Percentiles rank a stretch among this genome's conserved stretches.
Conservation (phyloP, 2,329 filamentous ascomycete genomes). For the Cladorrhinum sp. region DNA sequence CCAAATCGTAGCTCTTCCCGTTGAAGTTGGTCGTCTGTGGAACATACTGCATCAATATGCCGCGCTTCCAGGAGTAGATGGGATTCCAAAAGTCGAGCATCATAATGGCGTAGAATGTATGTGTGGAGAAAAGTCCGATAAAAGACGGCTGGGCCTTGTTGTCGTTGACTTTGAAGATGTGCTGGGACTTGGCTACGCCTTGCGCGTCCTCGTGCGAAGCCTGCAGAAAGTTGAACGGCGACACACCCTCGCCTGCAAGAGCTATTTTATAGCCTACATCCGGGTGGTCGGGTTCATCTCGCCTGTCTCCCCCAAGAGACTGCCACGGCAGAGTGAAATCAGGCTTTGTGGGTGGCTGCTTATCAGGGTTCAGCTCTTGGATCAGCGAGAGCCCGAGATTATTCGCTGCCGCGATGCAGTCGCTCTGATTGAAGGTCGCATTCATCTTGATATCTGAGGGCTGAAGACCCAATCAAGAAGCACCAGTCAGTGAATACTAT, state of each 20-base stretch:
- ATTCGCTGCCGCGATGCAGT: neutral
- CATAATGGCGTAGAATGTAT: conserved; percentile 2
- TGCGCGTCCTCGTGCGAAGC: conserved; percentile 5
- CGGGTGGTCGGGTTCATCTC: neutral
- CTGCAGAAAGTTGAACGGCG: conserved; percentile 6
- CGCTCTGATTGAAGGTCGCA: neutral
- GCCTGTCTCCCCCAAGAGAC: neutral
- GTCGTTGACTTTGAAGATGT: neutral
- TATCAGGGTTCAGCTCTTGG: neutral
- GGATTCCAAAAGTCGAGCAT: conserved; percentile 11
- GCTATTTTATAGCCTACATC: too few species aligned
- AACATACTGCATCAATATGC: conserved; percentile 4
- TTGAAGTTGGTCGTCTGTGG: neutral
- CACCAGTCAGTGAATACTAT: too few species aligned
- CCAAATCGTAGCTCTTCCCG: neutral
- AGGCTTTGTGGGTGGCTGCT: neutral
- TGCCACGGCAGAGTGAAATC: neutral
- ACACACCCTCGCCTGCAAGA: conserved; percentile 2
- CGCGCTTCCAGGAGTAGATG: conserved; percentile 5
- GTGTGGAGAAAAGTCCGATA: neutral
- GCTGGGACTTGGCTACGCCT: neutral
- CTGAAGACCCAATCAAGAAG: too few species aligned
- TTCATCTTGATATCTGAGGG: too few species aligned
- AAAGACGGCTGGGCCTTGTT: too few species aligned
- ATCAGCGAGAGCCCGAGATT: neutral